Conservation (phyloP, 1,139 yeast species). For the Nakaseomyces bracarensis region DNA sequence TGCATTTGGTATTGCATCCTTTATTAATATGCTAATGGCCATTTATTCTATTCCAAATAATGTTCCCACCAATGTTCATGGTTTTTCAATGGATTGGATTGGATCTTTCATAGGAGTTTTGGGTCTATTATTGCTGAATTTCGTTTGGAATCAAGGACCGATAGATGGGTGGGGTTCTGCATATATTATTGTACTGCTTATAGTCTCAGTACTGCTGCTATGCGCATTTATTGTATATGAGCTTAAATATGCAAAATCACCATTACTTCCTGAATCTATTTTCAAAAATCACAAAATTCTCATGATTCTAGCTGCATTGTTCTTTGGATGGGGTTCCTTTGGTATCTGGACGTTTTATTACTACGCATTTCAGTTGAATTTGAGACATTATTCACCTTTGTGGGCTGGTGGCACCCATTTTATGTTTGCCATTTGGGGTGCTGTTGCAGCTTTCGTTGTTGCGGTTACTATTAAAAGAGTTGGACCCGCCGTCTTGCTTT, state of each 20-base stretch:
- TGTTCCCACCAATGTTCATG: conserved; percentile 22
- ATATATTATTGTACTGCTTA: conserved; percentile 40
- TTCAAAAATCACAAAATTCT: conserved; percentile 30
- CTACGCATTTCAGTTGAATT: conserved; percentile 36
- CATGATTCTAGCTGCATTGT: conserved; percentile 33
- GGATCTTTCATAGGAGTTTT: conserved; percentile 42
- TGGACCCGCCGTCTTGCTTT: conserved; percentile 40
- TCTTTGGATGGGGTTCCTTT: conserved; percentile 52
- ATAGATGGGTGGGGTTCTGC: conserved; percentile 42
- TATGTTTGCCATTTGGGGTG: conserved; percentile 43
- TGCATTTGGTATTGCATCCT: conserved; percentile 37
- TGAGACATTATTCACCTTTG: conserved; percentile 40
- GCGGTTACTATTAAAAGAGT: conserved; percentile 38
- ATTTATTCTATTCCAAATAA: conserved; percentile 35
- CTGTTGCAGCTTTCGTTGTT: conserved; percentile 40
- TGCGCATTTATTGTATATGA: conserved; percentile 27
- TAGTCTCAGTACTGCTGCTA: conserved; percentile 37
- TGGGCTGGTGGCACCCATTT: conserved; percentile 39
- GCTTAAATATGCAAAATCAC: conserved; percentile 29
- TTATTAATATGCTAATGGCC: conserved; percentile 31
- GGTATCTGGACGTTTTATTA: conserved; percentile 42
- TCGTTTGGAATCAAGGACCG: conserved; percentile 51
- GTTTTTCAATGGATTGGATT: conserved; percentile 35
- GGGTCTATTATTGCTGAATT: conserved; percentile 43
- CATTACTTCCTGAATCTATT: conserved; percentile 41